A percentile compares a stretch with the other conserved stretches of the same genome.
These are phyloP conservation scores for Avena insularis DNA, from an alignment of 176 grass and related monocot genomes.

Conservation along the genomic window DNA sequence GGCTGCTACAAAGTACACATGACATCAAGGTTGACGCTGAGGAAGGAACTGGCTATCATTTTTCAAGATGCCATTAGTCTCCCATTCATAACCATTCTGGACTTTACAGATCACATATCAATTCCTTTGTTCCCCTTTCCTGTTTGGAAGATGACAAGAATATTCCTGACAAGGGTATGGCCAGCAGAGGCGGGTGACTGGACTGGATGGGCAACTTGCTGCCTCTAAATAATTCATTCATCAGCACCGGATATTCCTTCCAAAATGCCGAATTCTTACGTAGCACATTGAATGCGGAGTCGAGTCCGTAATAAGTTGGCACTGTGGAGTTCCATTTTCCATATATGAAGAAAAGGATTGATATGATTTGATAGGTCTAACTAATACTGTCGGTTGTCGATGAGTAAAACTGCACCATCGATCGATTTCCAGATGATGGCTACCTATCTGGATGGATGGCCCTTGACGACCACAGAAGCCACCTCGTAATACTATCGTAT, in stretches of 20 bases:
- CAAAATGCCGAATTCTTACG: slow-evolving; percentile 28
- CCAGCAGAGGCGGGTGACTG: background rate
- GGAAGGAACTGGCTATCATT: background rate
- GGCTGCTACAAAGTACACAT: background rate
- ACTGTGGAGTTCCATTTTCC: background rate
- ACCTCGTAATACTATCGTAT: background rate
- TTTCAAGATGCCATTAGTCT: slow-evolving; percentile 23
- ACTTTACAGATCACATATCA: slow-evolving; percentile 25
- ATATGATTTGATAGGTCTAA: background rate
- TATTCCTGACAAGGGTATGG: slow-evolving; percentile 39
- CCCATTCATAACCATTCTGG: slow-evolving; percentile 2
- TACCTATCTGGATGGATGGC: background rate
- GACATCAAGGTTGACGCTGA: slow-evolving; percentile 21
- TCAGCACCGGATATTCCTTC: slow-evolving; percentile 46
- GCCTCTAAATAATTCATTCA: slow-evolving; percentile 26
- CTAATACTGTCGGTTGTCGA: background rate
- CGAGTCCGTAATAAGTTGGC: slow-evolving; percentile 3
- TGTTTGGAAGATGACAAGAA: slow-evolving; percentile 48
- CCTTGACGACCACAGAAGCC: slow-evolving; percentile 24
- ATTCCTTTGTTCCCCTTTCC: background rate
- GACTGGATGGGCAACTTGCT: slow-evolving; percentile 22
- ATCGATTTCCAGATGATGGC: slow-evolving; percentile 1
- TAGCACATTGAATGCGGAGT: background rate
- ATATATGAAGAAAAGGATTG: slow-evolving; percentile 19
- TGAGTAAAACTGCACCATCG: background rate